A percentile compares a stretch with the other conserved stretches of the same genome.
These are phyloP conservation scores for Phialocephala subalpina DNA, from an alignment of 2,329 filamentous ascomycete genomes.

Conservation along the genomic window DNA sequence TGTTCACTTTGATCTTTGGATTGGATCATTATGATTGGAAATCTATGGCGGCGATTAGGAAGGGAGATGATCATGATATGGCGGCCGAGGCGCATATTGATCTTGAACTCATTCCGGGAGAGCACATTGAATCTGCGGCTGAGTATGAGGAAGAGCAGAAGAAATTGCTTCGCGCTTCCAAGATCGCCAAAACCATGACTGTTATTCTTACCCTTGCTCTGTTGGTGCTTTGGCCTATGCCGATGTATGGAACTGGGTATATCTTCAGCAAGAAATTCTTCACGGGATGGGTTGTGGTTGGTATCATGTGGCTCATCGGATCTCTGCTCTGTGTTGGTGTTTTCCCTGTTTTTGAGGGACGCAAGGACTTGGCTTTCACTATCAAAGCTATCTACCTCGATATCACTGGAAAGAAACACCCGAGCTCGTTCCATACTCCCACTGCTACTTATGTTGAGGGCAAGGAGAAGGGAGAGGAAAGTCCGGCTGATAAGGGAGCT, in stretches of 20 bases:
- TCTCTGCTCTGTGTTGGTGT: conserved; percentile 77
- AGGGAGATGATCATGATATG: conserved; percentile 79
- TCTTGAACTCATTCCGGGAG: conserved; percentile 68
- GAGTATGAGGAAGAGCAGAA: conserved; percentile 51
- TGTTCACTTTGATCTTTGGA: conserved; percentile 73
- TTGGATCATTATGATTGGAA: conserved; percentile 84
- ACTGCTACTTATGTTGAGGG: conserved; percentile 40
- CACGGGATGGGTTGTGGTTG: conserved; percentile 80
- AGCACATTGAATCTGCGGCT: conserved; percentile 46
- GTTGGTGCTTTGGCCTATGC: conserved; percentile 89
- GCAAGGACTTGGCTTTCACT: conserved; percentile 70
- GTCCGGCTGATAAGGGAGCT: conserved; percentile 31
- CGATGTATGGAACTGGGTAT: conserved; percentile 84
- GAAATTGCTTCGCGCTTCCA: conserved; percentile 61
- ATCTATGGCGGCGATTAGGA: conserved; percentile 81
- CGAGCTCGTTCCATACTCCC: conserved; percentile 36
- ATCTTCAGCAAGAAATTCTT: conserved; percentile 86
- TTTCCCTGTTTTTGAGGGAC: conserved; percentile 83
- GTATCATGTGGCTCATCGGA: conserved; percentile 82
- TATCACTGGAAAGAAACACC: conserved; percentile 53
- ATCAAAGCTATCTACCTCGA: conserved; percentile 69
- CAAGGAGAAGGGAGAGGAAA: conserved; percentile 37
- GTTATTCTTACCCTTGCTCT: conserved; percentile 73
- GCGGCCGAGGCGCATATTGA: conserved; percentile 69
- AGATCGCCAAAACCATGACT: conserved; percentile 58